A percentile compares a stretch with the other conserved stretches of the same genome.
Evolutionary conservation across 208 protist species (phyloP).

Genomic region (Trypanosomatidae sp.): DNA sequence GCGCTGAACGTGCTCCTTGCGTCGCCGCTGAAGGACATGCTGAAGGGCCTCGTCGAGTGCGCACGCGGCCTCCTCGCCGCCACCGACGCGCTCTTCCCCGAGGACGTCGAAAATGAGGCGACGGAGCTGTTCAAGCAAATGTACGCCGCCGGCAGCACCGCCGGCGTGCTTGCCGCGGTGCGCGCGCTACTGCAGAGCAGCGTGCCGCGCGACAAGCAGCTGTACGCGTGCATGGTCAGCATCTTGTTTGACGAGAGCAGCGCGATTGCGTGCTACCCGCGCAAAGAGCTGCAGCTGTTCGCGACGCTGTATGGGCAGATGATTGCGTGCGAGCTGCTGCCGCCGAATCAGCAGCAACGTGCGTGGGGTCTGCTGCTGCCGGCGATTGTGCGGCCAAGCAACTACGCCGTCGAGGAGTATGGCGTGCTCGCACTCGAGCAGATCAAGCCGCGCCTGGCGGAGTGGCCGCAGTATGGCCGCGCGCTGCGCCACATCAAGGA

Average conservation of each 20-base stretch:
- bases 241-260: slow-evolving; percentile 80
- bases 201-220: slow-evolving; percentile 53
- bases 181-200: slow-evolving; percentile 43
- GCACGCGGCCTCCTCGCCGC: slow-evolving; percentile 51
- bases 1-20: slow-evolving; percentile 63
- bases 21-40: slow-evolving; percentile 65
- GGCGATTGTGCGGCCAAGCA: slow-evolving; percentile 78
- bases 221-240: slow-evolving; percentile 76
- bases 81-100: slow-evolving; percentile 64
- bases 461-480: slow-evolving; percentile 93
- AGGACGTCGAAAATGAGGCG: slow-evolving; percentile 75
- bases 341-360: slow-evolving; percentile 55
- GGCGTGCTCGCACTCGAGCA: slow-evolving; percentile 92
- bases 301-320: slow-evolving; percentile 75
- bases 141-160: slow-evolving; percentile 49
- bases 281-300: slow-evolving; percentile 73
- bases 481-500: slow-evolving; percentile 72
- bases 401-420: slow-evolving; percentile 92
- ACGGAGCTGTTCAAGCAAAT: slow-evolving; percentile 77
- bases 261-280: slow-evolving; percentile 59
- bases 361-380: slow-evolving; percentile 84
- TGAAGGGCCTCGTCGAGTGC: slow-evolving; percentile 60
- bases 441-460: slow-evolving; percentile 89
- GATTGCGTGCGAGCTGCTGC: slow-evolving; percentile 64
- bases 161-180: slow-evolving; percentile 35